phyloP scores from a whole-genome alignment of 2,329 filamentous ascomycete species.

The Cladosporium sp. region DNA sequence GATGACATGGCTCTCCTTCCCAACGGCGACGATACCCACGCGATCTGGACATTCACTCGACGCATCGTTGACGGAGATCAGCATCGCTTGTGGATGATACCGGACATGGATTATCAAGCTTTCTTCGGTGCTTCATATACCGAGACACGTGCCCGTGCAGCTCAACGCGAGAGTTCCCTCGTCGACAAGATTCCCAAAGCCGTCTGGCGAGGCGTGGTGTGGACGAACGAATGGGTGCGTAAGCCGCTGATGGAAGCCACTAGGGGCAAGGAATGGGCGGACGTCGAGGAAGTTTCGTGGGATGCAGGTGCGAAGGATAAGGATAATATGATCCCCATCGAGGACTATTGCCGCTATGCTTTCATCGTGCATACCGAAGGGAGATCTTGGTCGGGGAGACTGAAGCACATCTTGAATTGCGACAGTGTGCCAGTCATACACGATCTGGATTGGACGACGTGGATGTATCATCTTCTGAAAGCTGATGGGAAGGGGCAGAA shows the following conservation, averaged over 20 bases:
- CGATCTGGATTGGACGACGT: constrained; percentile 23
- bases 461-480: constrained; percentile 25
- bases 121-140: constrained; percentile 28
- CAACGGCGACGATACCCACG: constrained; percentile 15
- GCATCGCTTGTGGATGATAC: constrained; percentile 47
- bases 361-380: constrained; percentile 30
- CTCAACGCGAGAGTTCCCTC: constrained; percentile 20
- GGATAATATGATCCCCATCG: constrained; percentile 21
- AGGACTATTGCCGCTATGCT: constrained; percentile 25
- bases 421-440: constrained; percentile 26
- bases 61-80: constrained; percentile 26
- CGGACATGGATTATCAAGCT: constrained; percentile 49
- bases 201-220: constrained; percentile 29
- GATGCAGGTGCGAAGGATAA: constrained; percentile 6
- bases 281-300: constrained; percentile 31
- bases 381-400: constrained; percentile 24
- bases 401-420: constrained; percentile 30
- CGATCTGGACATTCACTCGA: constrained; percentile 21
- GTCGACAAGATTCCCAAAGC: constrained; percentile 26
- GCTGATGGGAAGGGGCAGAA: constrained; percentile 26
- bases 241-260: constrained; percentile 29
- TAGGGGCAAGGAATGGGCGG: constrained; percentile 32
- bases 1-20: constrained; percentile 36
- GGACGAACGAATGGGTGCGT: constrained; percentile 25
- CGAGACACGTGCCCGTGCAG: constrained; percentile 17